These are phyloP conservation scores for Fusarium incarnatum DNA, from an alignment of 2,329 filamentous ascomycete genomes.

Conservation along the genomic window DNA sequence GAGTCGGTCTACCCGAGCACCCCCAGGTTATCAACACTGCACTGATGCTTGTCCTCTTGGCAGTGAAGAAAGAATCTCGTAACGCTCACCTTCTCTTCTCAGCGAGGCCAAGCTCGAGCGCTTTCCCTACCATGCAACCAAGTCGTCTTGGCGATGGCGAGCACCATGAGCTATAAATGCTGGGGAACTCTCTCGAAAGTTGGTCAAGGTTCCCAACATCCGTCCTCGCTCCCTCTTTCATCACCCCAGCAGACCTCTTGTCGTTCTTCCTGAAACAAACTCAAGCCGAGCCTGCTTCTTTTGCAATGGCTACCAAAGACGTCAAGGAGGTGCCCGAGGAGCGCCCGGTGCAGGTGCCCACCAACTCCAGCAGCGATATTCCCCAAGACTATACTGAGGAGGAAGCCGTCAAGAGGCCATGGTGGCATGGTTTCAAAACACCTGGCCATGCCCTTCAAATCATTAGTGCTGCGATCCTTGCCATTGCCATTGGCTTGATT, in stretches of 20 bases:
- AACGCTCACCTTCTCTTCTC: slow-evolving; percentile 38
- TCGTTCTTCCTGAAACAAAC: slow-evolving; percentile 5
- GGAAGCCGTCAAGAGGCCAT: slow-evolving; percentile 47
- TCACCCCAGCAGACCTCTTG: too few relatives aligned
- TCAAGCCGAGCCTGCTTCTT: slow-evolving; percentile 24
- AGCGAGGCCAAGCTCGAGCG: slow-evolving; percentile 32
- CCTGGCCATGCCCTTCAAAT: slow-evolving; percentile 63
- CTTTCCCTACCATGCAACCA: slow-evolving; percentile 23
- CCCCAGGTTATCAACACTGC: slow-evolving; percentile 23
- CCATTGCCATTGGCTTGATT: slow-evolving; percentile 61
- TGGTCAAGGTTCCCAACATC: not conserved
- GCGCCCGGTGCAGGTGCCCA: slow-evolving; percentile 35
- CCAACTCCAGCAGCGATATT: slow-evolving; percentile 29
- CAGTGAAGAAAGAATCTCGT: slow-evolving; percentile 32
- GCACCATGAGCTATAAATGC: slow-evolving; percentile 32
- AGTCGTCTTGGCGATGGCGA: slow-evolving; percentile 32
- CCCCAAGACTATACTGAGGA: slow-evolving; percentile 24
- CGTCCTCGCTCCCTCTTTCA: slow-evolving; percentile 7
- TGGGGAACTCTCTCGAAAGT: slow-evolving; percentile 4
- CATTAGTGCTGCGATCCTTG: slow-evolving; percentile 60
- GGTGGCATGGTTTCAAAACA: slow-evolving; percentile 54
- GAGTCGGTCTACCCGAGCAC: slow-evolving; percentile 30
- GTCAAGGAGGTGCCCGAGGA: slow-evolving; percentile 31
- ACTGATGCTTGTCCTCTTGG: slow-evolving; percentile 38
- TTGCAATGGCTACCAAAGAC: slow-evolving; percentile 35